Percentiles rank a stretch among this genome's conserved stretches.
phyloP scores from a whole-genome alignment of 2,329 filamentous ascomycete species.

The Penicillium sp. region DNA sequence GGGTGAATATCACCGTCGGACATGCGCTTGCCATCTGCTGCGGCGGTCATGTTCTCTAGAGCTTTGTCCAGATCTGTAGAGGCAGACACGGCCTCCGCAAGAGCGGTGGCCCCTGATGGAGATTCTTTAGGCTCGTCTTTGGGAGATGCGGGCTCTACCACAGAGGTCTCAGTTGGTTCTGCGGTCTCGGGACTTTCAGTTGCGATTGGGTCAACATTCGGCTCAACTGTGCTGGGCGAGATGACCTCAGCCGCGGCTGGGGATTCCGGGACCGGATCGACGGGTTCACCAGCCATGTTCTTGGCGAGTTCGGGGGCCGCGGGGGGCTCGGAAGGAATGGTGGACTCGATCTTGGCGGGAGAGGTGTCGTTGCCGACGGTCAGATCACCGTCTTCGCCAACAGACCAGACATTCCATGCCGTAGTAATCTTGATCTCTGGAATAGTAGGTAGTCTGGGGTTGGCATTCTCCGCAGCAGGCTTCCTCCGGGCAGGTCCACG shows the following conservation, averaged over 20 bases:
- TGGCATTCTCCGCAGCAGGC: slow-evolving; percentile 56
- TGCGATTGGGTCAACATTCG: slow-evolving; percentile 4
- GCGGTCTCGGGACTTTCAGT: not conserved
- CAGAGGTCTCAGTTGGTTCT: not conserved
- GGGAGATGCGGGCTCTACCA: not conserved
- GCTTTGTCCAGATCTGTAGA: slow-evolving; percentile 17
- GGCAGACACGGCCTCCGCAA: slow-evolving; percentile 4
- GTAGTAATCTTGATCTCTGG: slow-evolving; percentile 38
- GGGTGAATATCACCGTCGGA: slow-evolving; percentile 22
- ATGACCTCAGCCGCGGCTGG: slow-evolving; percentile 7
- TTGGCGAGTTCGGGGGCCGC: slow-evolving; percentile 32
- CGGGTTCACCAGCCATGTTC: slow-evolving; percentile 33
- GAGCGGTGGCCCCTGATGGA: not conserved
- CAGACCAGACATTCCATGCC: slow-evolving; percentile 40
- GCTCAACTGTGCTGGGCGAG: slow-evolving; percentile 1
- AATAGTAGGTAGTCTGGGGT: slow-evolving; percentile 29
- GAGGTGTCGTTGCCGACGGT: slow-evolving; percentile 25
- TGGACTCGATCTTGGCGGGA: slow-evolving; percentile 4
- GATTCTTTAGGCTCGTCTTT: slow-evolving; percentile 1
- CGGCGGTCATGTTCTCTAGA: slow-evolving; percentile 22
- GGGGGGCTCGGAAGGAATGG: slow-evolving; percentile 11
- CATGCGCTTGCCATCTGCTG: slow-evolving; percentile 25
- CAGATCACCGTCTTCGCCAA: slow-evolving; percentile 33
- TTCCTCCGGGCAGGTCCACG: slow-evolving; percentile 77
- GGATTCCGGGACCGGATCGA: slow-evolving; percentile 25